phyloP scores from a whole-genome alignment of 768 basidiomycete genomes.

The Nevesoporus exiguus region DNA sequence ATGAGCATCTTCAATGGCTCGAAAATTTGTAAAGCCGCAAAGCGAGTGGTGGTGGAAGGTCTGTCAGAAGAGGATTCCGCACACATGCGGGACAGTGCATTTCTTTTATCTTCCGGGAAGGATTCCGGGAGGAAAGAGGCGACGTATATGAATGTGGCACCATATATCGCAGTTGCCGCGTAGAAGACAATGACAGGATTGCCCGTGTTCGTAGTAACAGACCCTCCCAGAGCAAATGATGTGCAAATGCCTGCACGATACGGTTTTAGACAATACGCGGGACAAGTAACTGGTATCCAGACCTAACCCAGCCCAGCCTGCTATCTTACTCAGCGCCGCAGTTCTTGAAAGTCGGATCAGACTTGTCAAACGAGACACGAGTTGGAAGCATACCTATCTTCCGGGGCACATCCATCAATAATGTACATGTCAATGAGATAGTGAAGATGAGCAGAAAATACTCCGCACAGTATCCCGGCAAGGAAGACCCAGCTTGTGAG shows the following conservation, averaged over 20 bases:
- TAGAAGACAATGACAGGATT: slow-evolving; percentile 25
- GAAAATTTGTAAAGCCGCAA: slow-evolving; percentile 9
- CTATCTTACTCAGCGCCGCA: slow-evolving; percentile 21
- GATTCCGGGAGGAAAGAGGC: slow-evolving; percentile 30
- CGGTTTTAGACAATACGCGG: neutral
- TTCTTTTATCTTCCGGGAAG: slow-evolving; percentile 25
- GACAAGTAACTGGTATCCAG: neutral
- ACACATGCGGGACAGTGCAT: slow-evolving; percentile 9
- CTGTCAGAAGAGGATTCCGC: neutral
- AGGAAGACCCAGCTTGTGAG: slow-evolving; percentile 17
- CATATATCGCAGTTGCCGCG: slow-evolving; percentile 13
- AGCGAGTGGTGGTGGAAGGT: neutral
- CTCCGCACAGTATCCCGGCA: slow-evolving; percentile 16
- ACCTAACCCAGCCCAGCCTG: slow-evolving; percentile 33
- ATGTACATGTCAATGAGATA: slow-evolving; percentile 29
- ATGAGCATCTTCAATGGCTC: slow-evolving; percentile 24
- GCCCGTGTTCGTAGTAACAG: slow-evolving; percentile 25
- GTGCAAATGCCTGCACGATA: slow-evolving; percentile 20
- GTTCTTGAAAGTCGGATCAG: slow-evolving; percentile 23
- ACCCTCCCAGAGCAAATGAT: slow-evolving; percentile 30
- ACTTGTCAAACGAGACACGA: neutral
- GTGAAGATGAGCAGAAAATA: slow-evolving; percentile 9
- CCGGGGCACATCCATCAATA: slow-evolving; percentile 25
- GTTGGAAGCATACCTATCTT: slow-evolving; percentile 19
- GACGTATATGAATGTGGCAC: slow-evolving; percentile 20